Percentiles rank a stretch among this genome's conserved stretches.
These are phyloP conservation scores for Termitomyces sp. DNA, from an alignment of 768 basidiomycete species.

Conservation along the genomic window DNA sequence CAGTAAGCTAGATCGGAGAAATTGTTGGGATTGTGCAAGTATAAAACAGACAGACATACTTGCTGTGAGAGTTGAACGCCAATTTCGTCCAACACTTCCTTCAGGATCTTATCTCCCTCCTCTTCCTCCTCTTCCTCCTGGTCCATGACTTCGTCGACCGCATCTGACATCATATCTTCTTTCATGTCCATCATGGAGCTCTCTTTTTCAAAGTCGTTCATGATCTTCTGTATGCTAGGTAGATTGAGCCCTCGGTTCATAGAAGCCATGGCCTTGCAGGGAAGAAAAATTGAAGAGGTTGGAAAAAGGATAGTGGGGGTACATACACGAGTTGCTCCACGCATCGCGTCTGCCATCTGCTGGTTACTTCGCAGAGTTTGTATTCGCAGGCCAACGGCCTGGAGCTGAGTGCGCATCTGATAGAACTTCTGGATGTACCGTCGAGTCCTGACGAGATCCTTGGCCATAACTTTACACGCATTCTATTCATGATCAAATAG, in stretches of 20 bases:
- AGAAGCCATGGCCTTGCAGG: constrained; percentile 87
- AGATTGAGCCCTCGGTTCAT: constrained; percentile 98
- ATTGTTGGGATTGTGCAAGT: constrained; percentile 6
- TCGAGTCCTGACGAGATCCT: constrained; percentile 94
- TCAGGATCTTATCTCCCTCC: constrained; percentile 93
- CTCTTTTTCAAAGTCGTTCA: constrained; percentile 98
- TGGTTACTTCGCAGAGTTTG: constrained; percentile 96
- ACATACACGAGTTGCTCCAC: constrained; percentile 90
- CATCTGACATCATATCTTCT: constrained; percentile 99
- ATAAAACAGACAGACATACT: constrained; percentile 30
- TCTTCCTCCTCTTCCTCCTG: constrained; percentile 96
- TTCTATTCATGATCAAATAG: constrained; percentile 53
- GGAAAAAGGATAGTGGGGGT: neutral
- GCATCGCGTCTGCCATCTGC: constrained; percentile 99
- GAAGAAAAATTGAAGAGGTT: neutral
- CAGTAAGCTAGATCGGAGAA: constrained; percentile 57
- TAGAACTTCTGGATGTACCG: constrained; percentile 98
- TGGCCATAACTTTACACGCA: constrained; percentile 99
- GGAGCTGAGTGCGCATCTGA: constrained; percentile 97
- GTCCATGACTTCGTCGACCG: constrained; percentile 88
- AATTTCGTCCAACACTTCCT: constrained; percentile 96
- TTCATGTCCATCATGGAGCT: constrained; percentile 99
- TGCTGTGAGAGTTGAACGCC: constrained; percentile 89
- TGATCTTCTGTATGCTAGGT: constrained; percentile 91
- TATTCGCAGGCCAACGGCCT: constrained; percentile 92